Conservation (phyloP, 192 early-diverging fungal species). For the Thamnidium elegans region DNA sequence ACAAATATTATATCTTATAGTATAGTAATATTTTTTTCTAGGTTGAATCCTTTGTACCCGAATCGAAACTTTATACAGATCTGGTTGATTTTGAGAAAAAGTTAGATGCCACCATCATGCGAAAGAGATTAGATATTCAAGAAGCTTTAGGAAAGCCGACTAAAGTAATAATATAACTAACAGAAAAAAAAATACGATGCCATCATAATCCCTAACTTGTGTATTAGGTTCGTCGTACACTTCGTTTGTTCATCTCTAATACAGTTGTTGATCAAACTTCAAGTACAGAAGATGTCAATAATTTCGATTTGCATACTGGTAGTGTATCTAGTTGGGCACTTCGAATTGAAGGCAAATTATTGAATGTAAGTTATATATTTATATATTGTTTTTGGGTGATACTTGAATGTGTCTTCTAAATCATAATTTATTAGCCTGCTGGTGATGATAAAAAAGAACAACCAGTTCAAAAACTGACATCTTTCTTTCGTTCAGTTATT, state of each 20-base stretch:
- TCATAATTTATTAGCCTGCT: background rate
- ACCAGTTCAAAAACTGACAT: conserved; percentile 75
- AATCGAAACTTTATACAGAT: conserved; percentile 85
- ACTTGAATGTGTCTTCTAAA: conserved; percentile 1
- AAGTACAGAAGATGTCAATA: conserved; percentile 41
- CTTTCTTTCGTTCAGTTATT: conserved; percentile 76
- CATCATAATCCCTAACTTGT: background rate
- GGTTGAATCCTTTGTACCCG: conserved; percentile 89
- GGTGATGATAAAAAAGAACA: conserved; percentile 43
- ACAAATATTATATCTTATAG: conserved; percentile 12
- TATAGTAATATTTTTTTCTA: background rate
- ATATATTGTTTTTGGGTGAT: too few relatives aligned
- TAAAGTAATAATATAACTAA: conserved; percentile 47
- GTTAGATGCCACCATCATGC: conserved; percentile 85
- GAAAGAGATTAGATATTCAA: conserved; percentile 88
- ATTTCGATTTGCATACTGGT: conserved; percentile 44
- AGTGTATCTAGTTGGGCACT: conserved; percentile 86
- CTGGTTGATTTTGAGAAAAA: conserved; percentile 84
- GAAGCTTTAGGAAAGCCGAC: conserved; percentile 78
- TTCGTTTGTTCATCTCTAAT: conserved; percentile 91
- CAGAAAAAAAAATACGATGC: background rate
- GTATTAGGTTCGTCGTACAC: conserved; percentile 45
- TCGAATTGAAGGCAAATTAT: conserved; percentile 81
- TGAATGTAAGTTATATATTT: conserved; percentile 51
- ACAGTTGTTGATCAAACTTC: conserved; percentile 68